These are phyloP conservation scores for Sphagnum tenellum DNA, from an alignment of 225 moss, liverwort and hornwort species.

Conservation along the genomic window DNA sequence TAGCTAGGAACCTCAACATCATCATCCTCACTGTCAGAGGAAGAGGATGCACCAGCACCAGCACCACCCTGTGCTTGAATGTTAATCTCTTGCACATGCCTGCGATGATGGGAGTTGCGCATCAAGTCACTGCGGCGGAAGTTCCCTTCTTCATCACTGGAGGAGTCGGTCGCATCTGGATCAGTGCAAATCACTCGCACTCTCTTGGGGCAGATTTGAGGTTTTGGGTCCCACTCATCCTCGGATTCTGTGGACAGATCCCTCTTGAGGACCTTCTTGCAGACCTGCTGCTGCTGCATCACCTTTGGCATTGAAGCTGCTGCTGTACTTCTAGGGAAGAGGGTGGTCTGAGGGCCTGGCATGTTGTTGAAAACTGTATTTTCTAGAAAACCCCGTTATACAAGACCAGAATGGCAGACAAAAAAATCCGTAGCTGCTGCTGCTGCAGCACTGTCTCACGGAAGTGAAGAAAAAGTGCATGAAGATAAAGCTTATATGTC, in stretches of 20 bases:
- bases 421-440: too few species aligned
- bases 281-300: conserved; percentile 3
- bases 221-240: conserved; percentile 19
- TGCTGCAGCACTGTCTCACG: too few species aligned
- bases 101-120: conserved; percentile 3
- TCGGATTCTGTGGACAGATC: conserved; percentile 42
- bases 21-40: conserved; percentile 23
- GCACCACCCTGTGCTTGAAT: conserved; percentile 8
- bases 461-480: too few species aligned
- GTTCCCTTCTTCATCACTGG: conserved; percentile 40
- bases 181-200: conserved; percentile 53
- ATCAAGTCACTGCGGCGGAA: conserved; percentile 13
- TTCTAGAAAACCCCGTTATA: conserved; percentile 7
- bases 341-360: conserved; percentile 14
- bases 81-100: conserved; percentile 36
- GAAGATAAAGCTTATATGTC: too few species aligned
- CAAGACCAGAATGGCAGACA: neutral
- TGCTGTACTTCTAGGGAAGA: conserved; percentile 1
- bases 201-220: conserved; percentile 29
- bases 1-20: conserved; percentile 30
- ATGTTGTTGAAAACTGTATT: neutral
- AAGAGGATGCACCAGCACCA: conserved; percentile 6
- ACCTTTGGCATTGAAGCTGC: neutral
- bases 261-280: conserved; percentile 20
- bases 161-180: conserved; percentile 48